Evolutionary conservation across 257 asterid species (phyloP), one percentile per base, ranked within the genome.

Genomic region (Jasminum sambac): DNA sequence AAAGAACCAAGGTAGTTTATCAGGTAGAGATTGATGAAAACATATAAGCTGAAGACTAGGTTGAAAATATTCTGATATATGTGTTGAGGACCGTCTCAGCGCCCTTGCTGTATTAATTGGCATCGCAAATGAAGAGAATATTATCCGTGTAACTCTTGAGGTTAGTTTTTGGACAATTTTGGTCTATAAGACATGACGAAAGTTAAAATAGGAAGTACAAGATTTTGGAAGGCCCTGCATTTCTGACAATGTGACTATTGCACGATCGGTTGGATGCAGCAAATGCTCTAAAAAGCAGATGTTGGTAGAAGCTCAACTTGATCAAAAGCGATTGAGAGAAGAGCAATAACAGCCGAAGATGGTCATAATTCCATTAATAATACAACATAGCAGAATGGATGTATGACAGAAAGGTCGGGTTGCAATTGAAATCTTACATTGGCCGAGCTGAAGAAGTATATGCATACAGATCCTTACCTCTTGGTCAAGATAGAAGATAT

Each of bases 241-340:
- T 37, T 76, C 74, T 76, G 62, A 78, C 63, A 17, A 60, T 65
- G 63, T 38, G 50, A 63, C 69, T 75, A 67, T 80, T 87, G 77
- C 89, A 95, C 98, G 99, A 90, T 26, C 94, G 98, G 57, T 83
- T 91, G 83, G 99, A 95, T 84, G 94, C 97, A 63, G 97, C 96
- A 19, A 88, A 72, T 83, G 83, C 91, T 68, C 88, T 95, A 42
- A 95, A 95, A 95, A 92, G 79, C 99, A 91, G 77, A 92, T 92
- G 97, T 95, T 95, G 99, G 96, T 98, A 36, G 98, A 90, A 78
- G 94, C 98, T 43, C 99, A 95, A 76, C 82, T 95, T 55, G 97
- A 88, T 77, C 91, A 90, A 81, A 81, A 94, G 82, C 88, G 98
- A 59, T 72, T 85, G 79, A 90, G 90, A 79, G 99, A 95, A 71